phyloP scores from a whole-genome alignment of 352 stramenopile species.

The Phytophthora multivora region DNA sequence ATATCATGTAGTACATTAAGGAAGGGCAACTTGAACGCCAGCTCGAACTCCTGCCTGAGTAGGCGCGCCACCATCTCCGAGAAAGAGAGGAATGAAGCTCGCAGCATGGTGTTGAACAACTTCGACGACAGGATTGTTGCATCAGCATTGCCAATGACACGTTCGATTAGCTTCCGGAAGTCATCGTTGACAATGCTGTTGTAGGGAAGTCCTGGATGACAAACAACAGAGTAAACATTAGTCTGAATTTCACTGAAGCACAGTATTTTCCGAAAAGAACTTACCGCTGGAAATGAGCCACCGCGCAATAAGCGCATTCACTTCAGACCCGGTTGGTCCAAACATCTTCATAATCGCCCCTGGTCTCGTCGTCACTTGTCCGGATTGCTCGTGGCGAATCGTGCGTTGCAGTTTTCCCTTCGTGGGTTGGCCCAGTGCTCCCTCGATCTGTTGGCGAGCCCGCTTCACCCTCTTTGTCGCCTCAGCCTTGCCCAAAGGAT shows the following conservation, averaged over 20 bases:
- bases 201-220: neutral
- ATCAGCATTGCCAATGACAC: neutral
- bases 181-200: neutral
- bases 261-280: neutral
- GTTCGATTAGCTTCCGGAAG: slow-evolving; percentile 1
- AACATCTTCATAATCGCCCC: too few relatives aligned
- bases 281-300: neutral
- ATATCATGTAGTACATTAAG: slow-evolving; percentile 5
- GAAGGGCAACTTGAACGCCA: neutral
- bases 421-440: too few relatives aligned
- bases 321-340: neutral
- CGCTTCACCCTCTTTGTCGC: neutral
- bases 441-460: neutral
- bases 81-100: too few relatives aligned
- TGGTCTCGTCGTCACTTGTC: neutral
- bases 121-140: neutral
- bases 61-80: too few relatives aligned
- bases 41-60: slow-evolving; percentile 1
- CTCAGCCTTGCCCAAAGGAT: neutral
- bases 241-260: neutral
- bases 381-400: neutral
- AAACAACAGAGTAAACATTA: neutral
- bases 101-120: too few relatives aligned
- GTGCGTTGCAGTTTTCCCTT: neutral
- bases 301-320: neutral